Base-by-base conservation (phyloP, 2,329 filamentous ascomycete genomes). In the Pochonia chlamydosporia region DNA sequence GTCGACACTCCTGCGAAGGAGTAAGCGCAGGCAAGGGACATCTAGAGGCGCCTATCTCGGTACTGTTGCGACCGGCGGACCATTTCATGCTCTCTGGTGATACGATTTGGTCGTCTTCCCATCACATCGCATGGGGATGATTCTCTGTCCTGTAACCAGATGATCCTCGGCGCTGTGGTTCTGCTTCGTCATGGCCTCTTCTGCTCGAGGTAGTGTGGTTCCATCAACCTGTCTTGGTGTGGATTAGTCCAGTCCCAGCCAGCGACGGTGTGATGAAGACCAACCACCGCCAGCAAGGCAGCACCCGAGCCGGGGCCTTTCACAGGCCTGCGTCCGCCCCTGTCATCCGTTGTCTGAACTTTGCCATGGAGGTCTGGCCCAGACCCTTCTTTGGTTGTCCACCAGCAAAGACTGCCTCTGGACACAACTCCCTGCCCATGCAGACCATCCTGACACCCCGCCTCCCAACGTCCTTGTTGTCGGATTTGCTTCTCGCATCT, bases 381-480 rank as follows among this genome's bases (percentile, higher is more conserved):
- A 55, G 53, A 52, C 49, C 46, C 49, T 52, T 24, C 42, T n/a
- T n/a, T 46, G 43, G 43, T 49, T 45, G 44, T 42, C 49, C 47
- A 54, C 42, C 44, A 47, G 44, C 47, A 43, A 30, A 21, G 21
- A n/a, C n/a, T n/a, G n/a, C n/a, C n/a, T n/a, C n/a, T n/a, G 21
- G 14, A 20, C 23, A 24, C 23, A 45, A 16, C 23, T 36, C 9
- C 24, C 50, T 58, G 54, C 53, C 56, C 57, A 61, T 56, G 55
- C 55, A 54, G 28, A 43, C 45, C 37, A 37, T 42, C 44, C 42
- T 37, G 42, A 25, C 58, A 55, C 59, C 59, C 58, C 59, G 58
- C 59, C 59, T 60, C 53, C 54, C 58, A 58, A 61, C 58, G 54
- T 58, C 55, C 50, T 52, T 40, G 48, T 52, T 54, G 57, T 56